Evolutionary conservation across 192 early-diverging fungal genomes (phyloP).

Genomic region (Coemansia furcata): DNA sequence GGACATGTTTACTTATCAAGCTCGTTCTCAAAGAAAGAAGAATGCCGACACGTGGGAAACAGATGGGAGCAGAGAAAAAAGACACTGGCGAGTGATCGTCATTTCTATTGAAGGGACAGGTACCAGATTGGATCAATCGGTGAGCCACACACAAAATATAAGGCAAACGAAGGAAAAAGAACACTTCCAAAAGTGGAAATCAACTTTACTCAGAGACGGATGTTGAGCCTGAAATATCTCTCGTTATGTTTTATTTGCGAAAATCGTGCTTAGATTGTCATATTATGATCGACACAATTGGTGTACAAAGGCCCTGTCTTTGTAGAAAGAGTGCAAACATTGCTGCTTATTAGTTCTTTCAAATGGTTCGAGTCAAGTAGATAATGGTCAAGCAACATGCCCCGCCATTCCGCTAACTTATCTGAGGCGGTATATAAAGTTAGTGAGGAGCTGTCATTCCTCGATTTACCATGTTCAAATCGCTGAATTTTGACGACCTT

Average conservation of each 20-base stretch:
- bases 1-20: not conserved
- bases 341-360: no score
- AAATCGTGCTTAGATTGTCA: not conserved
- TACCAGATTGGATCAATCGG: not conserved
- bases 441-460: not conserved
- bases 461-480: not conserved
- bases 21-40: not conserved
- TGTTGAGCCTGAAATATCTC: not conserved
- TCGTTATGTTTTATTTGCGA: not conserved
- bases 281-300: not conserved
- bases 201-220: not conserved
- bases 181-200: not conserved
- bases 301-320: not conserved
- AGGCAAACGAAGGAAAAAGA: not conserved
- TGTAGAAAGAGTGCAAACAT: not conserved
- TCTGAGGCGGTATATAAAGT: not conserved
- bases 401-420: not conserved
- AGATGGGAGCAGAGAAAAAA: not conserved
- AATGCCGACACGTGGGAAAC: not conserved
- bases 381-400: not conserved
- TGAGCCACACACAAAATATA: not conserved
- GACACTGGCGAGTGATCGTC: not conserved
- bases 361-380: not conserved
- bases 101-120: not conserved
- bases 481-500: not conserved